Conservation (phyloP, 2,329 filamentous ascomycete genomes). For the Peltaster fructicola region DNA sequence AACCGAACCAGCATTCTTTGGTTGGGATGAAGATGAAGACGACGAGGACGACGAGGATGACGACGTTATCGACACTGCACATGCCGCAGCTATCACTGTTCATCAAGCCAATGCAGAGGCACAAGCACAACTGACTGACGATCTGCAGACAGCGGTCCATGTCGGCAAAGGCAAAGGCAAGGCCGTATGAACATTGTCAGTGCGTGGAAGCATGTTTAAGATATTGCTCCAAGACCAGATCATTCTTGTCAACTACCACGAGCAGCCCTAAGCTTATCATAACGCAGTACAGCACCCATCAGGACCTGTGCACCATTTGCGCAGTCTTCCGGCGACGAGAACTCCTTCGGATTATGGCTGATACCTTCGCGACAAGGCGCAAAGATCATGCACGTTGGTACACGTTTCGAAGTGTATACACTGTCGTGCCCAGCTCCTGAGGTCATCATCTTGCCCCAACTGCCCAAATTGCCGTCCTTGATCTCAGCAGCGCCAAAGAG, state of each 20-base stretch:
- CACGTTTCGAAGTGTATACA: conserved; percentile 26
- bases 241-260: conserved; percentile 5
- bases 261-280: conserved; percentile 27
- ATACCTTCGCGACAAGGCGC: conserved; percentile 30
- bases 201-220: no score
- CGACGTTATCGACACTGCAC: conserved; percentile 1
- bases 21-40: conserved; percentile 59
- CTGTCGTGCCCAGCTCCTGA: conserved; percentile 47
- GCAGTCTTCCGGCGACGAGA: conserved; percentile 28
- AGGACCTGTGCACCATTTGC: conserved; percentile 31
- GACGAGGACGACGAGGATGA: conserved; percentile 27
- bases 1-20: conserved; percentile 45
- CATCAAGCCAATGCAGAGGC: conserved; percentile 2
- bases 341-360: conserved; percentile 30
- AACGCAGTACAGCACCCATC: conserved; percentile 31
- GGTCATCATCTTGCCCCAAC: conserved; percentile 33
- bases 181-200: conserved; percentile 7
- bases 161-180: conserved; percentile 28
- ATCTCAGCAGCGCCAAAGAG: conserved; percentile 31
- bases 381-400: conserved; percentile 32
- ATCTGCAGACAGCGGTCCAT: conserved; percentile 10
- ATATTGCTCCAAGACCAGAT: no score
- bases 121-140: conserved; percentile 4
- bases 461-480: conserved; percentile 16
- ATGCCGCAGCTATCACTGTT: conserved; percentile 2